A percentile compares a stretch with the other conserved stretches of the same genome.
Conservation (phyloP, 2,329 filamentous ascomycete genomes). For the Hypoxylon sp. region DNA sequence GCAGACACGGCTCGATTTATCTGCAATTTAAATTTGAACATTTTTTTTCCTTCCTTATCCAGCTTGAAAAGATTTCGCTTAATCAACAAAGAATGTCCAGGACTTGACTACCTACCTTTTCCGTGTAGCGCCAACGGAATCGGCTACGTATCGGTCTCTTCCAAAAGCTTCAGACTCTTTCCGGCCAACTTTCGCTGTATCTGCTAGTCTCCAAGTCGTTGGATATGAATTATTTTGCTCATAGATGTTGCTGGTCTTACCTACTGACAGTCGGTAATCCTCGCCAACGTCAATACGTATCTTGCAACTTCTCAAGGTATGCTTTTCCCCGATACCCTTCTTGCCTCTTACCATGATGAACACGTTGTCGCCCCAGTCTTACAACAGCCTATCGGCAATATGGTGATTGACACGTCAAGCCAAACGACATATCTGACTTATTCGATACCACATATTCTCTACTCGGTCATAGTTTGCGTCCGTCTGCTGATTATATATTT, state of each 20-base stretch:
- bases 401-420: slow-evolving; percentile 70
- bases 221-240: neutral
- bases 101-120: neutral
- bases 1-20: slow-evolving; percentile 11
- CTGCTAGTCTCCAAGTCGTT: no score
- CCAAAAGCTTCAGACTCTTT: neutral
- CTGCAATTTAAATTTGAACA: slow-evolving; percentile 1
- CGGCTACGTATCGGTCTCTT: neutral
- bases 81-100: neutral
- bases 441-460: slow-evolving; percentile 15
- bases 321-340: slow-evolving; percentile 27
- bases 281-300: neutral
- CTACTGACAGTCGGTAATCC: no score
- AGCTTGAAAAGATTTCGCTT: neutral
- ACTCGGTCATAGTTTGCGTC: slow-evolving; percentile 2
- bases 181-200: neutral
- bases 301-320: slow-evolving; percentile 38
- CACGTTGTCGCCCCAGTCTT: slow-evolving; percentile 71
- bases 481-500: slow-evolving; percentile 42
- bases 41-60: slow-evolving; percentile 13
- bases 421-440: slow-evolving; percentile 63
- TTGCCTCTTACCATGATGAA: slow-evolving; percentile 62
- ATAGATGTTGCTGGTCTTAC: neutral
- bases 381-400: slow-evolving; percentile 55
- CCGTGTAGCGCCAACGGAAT: neutral